These are phyloP conservation scores for Globisporangium uncinulatum DNA, from an alignment of 352 stramenopile species.

Conservation along the genomic window DNA sequence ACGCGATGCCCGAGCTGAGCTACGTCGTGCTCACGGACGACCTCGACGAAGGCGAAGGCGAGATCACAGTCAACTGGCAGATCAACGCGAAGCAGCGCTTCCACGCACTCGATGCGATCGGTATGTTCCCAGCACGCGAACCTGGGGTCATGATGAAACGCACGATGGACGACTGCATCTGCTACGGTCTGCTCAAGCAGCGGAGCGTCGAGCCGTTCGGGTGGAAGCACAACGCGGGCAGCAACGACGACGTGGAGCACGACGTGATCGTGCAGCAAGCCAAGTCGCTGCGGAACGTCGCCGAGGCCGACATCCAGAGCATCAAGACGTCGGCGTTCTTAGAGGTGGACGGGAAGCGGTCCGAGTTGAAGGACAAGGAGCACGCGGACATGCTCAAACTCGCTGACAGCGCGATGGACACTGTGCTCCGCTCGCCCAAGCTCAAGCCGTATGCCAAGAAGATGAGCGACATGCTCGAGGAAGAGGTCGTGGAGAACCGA, in stretches of 20 bases:
- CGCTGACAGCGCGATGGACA: slow-evolving; percentile 20
- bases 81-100: slow-evolving; percentile 47
- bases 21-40: slow-evolving; percentile 48
- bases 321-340: slow-evolving; percentile 10
- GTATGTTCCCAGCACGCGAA: slow-evolving; percentile 43
- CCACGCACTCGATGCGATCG: slow-evolving; percentile 49
- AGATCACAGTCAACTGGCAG: slow-evolving; percentile 52
- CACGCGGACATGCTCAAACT: slow-evolving; percentile 15
- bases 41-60: slow-evolving; percentile 40
- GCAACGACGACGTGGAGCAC: slow-evolving; percentile 28
- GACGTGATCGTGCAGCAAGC: slow-evolving; percentile 36
- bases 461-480: slow-evolving; percentile 39
- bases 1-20: slow-evolving; percentile 36
- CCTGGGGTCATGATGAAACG: slow-evolving; percentile 21
- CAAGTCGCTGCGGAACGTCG: slow-evolving; percentile 24
- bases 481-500: slow-evolving; percentile 29
- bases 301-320: slow-evolving; percentile 17
- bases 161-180: slow-evolving; percentile 56
- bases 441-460: slow-evolving; percentile 51
- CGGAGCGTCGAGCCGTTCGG: slow-evolving; percentile 28
- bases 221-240: slow-evolving; percentile 28
- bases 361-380: slow-evolving; percentile 4
- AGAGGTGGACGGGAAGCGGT: slow-evolving; percentile 8
- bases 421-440: slow-evolving; percentile 27
- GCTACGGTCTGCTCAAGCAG: slow-evolving; percentile 46